Evolutionary conservation across 1,284 basidiomycete species (phyloP).

Genomic region (Ganoderma sinense): DNA sequence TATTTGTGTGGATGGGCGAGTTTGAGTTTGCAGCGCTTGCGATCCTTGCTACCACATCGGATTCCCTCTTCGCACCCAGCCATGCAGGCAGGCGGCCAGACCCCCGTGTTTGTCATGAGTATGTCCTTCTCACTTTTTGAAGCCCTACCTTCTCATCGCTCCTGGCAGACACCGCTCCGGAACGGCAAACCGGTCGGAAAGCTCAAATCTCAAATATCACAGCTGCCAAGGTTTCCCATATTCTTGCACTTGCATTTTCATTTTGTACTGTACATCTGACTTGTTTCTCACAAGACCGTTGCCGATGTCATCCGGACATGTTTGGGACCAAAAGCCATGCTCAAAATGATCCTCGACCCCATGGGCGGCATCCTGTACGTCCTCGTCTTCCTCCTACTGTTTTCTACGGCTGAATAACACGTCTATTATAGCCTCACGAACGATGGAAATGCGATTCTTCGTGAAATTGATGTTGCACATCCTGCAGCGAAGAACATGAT

Average conservation of each 20-base stretch:
- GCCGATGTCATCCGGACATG: conserved; percentile 99
- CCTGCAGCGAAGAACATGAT: conserved; percentile 99
- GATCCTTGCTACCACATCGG: neutral
- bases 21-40: neutral
- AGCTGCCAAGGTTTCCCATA: conserved; percentile 84
- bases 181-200: conserved; percentile 93
- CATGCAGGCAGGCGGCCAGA: conserved; percentile 61
- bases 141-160: neutral
- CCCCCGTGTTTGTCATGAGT: conserved; percentile 82
- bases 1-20: neutral
- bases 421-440: conserved; percentile 82
- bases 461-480: conserved; percentile 98
- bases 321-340: conserved; percentile 97
- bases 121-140: conserved; percentile 31
- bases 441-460: conserved; percentile 96
- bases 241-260: neutral
- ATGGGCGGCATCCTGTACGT: conserved; percentile 96
- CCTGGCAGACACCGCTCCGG: conserved; percentile 86
- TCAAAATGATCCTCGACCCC: conserved; percentile 99
- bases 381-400: neutral
- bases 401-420: conserved; percentile 6
- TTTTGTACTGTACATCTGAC: neutral
- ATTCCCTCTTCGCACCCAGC: neutral
- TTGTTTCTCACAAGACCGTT: conserved; percentile 72
- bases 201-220: conserved; percentile 98